These are phyloP conservation scores for Verruconis gallopava DNA, from an alignment of 2,329 filamentous ascomycete genomes.

Conservation along the genomic window DNA sequence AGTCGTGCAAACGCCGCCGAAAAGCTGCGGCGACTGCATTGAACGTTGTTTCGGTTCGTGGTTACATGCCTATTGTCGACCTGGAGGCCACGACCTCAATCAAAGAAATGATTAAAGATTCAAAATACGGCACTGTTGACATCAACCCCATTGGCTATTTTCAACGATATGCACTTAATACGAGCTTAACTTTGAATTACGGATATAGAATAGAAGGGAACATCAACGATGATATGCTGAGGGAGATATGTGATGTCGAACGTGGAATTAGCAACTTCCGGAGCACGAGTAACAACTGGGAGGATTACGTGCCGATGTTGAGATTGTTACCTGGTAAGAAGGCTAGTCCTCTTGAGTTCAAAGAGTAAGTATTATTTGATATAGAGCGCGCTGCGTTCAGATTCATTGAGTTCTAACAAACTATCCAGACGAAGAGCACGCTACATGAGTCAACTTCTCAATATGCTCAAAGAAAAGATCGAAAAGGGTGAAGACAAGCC, in stretches of 20 bases:
- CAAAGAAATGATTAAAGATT: slow-evolving; percentile 31
- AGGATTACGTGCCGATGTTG: slow-evolving; percentile 69
- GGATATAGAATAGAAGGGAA: slow-evolving; percentile 48
- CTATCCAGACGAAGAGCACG: slow-evolving; percentile 46
- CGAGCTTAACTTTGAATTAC: slow-evolving; percentile 41
- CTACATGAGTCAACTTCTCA: slow-evolving; percentile 47
- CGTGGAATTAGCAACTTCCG: slow-evolving; percentile 63
- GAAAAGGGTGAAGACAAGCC: slow-evolving; percentile 51
- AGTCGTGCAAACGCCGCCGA: slow-evolving; percentile 40
- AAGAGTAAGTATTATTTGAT: slow-evolving; percentile 3
- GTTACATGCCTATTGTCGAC: slow-evolving; percentile 41
- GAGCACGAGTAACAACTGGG: slow-evolving; percentile 71
- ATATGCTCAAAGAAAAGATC: slow-evolving; percentile 48
- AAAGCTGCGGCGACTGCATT: slow-evolving; percentile 39
- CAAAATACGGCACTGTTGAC: slow-evolving; percentile 57
- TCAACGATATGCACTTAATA: slow-evolving; percentile 41
- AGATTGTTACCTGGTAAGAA: slow-evolving; percentile 51
- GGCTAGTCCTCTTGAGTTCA: slow-evolving; percentile 8
- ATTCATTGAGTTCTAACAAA: no score
- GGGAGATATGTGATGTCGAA: slow-evolving; percentile 54
- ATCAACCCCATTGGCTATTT: slow-evolving; percentile 38
- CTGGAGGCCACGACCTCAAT: slow-evolving; percentile 39
- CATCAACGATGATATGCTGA: slow-evolving; percentile 37
- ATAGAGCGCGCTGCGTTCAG: no score
- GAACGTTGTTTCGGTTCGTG: slow-evolving; percentile 33